phyloP scores from a whole-genome alignment of 305 asterid species.

The Stenogyne calaminthoides region DNA sequence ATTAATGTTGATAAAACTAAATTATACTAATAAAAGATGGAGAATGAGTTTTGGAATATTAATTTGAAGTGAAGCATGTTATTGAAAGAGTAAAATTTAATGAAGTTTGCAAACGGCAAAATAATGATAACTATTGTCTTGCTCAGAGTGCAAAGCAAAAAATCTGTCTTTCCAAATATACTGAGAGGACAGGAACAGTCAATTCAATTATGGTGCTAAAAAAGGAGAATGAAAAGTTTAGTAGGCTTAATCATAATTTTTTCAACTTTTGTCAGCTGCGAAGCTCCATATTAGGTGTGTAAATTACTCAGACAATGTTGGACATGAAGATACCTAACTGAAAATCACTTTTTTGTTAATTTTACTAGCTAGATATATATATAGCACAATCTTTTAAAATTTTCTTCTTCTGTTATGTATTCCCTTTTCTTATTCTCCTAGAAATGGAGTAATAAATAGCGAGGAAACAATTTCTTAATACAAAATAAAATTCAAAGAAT shows the following conservation, averaged over 20 bases:
- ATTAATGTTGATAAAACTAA: too few species aligned
- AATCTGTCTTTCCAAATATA: conserved; percentile 21
- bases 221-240: conserved; percentile 36
- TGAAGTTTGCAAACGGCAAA: conserved; percentile 17
- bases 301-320: conserved; percentile 50
- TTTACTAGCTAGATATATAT: background rate
- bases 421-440: background rate
- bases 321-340: conserved; percentile 34
- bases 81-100: background rate
- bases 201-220: conserved; percentile 44
- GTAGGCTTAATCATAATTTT: conserved; percentile 56
- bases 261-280: conserved; percentile 48
- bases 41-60: background rate
- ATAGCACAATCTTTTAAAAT: background rate
- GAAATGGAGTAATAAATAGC: background rate
- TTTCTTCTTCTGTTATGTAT: background rate
- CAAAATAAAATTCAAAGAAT: background rate
- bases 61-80: background rate
- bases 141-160: conserved; percentile 25
- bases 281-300: conserved; percentile 47
- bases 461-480: background rate
- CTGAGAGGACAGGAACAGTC: conserved; percentile 31
- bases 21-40: too few species aligned
- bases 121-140: conserved; percentile 26
- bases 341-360: conserved; percentile 35